A percentile compares a stretch with the other conserved stretches of the same genome.
Evolutionary conservation across 345 rosid species (phyloP).

Genomic region (Salix purpurea): DNA sequence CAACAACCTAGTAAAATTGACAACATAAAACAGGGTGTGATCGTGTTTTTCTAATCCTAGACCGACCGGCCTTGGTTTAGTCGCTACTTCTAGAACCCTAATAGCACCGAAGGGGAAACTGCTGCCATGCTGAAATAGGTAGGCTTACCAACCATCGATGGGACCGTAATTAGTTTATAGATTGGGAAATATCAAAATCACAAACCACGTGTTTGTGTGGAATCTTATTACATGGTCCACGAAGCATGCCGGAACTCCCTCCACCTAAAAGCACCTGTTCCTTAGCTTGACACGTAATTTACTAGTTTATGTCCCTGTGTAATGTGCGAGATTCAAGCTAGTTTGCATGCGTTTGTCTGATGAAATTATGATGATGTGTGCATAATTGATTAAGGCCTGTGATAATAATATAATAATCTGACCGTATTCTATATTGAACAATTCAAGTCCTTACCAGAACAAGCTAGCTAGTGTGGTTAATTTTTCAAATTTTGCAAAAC

Average conservation of each 20-base stretch:
- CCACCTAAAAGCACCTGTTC: slow-evolving; percentile 27
- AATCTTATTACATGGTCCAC: slow-evolving; percentile 12
- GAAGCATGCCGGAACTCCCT: slow-evolving; percentile 17
- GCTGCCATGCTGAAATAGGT: too few species aligned
- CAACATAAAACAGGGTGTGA: too few species aligned
- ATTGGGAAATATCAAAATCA: background rate
- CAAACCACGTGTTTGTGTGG: slow-evolving; percentile 29
- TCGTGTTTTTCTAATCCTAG: too few species aligned
- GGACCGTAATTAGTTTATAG: background rate
- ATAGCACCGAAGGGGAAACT: too few species aligned
- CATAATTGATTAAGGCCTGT: background rate
- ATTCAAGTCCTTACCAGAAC: background rate
- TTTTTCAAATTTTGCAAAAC: background rate
- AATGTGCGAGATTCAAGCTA: background rate
- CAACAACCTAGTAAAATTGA: too few species aligned
- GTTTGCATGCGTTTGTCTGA: background rate
- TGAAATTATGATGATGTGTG: background rate
- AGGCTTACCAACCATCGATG: background rate
- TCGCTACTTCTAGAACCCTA: too few species aligned
- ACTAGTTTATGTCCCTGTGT: background rate
- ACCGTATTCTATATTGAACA: background rate
- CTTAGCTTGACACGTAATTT: background rate
- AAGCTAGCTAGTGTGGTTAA: background rate
- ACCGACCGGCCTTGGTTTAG: too few species aligned
- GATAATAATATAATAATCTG: background rate